A percentile compares a stretch with the other conserved stretches of the same genome.
These are phyloP conservation scores for Pelargonium australe DNA, from an alignment of 441 rosid genomes.

Conservation along the genomic window DNA sequence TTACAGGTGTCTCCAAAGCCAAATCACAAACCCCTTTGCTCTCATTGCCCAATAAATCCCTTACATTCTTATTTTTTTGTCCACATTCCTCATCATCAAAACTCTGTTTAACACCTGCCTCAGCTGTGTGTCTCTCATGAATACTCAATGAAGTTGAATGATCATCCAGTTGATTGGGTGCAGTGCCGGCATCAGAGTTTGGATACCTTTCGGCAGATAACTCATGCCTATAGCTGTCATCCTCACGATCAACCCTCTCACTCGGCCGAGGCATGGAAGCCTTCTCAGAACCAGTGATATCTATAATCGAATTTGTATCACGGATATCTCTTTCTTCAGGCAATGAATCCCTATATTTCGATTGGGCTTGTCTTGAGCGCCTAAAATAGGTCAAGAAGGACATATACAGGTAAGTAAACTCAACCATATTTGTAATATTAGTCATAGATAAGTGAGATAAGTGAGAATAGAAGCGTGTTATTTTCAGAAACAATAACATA, in stretches of 20 bases:
- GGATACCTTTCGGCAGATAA: background rate
- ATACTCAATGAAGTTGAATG: background rate
- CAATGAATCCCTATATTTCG: conserved; percentile 5
- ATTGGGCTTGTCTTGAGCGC: conserved; percentile 5
- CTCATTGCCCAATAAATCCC: background rate
- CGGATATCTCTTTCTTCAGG: conserved; percentile 2
- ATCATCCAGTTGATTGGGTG: background rate
- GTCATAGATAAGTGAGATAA: background rate
- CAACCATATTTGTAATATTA: background rate
- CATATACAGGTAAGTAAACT: background rate
- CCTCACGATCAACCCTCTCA: background rate
- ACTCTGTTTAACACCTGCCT: conserved; percentile 1
- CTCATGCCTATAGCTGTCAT: background rate
- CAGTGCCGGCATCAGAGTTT: background rate
- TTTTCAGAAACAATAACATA: background rate
- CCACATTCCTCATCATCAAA: background rate
- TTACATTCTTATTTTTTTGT: conserved; percentile 2
- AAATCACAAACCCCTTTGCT: background rate
- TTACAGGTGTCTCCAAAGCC: background rate
- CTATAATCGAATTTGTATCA: background rate
- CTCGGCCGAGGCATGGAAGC: background rate
- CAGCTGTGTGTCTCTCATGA: background rate
- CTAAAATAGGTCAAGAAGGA: background rate
- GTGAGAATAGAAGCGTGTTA: background rate
- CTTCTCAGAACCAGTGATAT: conserved; percentile 8